Percentiles rank a stretch among this genome's conserved stretches.
Evolutionary conservation across 495 filamentous ascomycete genomes (phyloP).

Genomic region (Xylaria longipes): DNA sequence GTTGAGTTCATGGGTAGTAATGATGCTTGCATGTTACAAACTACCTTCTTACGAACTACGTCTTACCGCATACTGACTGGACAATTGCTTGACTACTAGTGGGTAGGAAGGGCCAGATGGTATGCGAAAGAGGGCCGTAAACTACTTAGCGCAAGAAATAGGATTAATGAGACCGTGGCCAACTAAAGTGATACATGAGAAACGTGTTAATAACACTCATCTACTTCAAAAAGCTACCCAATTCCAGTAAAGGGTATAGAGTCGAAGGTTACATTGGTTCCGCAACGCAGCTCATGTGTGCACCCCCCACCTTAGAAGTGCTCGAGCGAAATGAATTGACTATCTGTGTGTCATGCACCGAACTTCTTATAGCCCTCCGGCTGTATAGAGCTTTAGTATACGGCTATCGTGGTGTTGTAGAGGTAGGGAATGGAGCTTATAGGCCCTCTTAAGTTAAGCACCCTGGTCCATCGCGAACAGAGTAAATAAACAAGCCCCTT

Average conservation of each 20-base stretch:
- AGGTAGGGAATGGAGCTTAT: slow-evolving; percentile 1
- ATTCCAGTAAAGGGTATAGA: not conserved
- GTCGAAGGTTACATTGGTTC: not conserved
- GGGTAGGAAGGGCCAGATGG: not conserved
- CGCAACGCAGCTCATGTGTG: slow-evolving; percentile 9
- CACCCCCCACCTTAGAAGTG: not conserved
- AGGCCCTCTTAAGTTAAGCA: not conserved
- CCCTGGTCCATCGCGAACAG: not conserved
- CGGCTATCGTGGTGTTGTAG: slow-evolving; percentile 8
- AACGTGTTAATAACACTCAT: not conserved
- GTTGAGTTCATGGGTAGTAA: not conserved
- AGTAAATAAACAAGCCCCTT: not conserved
- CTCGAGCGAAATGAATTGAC: not conserved
- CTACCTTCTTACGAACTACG: not conserved
- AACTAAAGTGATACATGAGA: not conserved
- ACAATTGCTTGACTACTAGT: not conserved
- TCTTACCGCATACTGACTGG: not conserved
- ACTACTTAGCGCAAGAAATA: not conserved
- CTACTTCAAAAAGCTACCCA: slow-evolving; percentile 3
- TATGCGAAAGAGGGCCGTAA: not conserved
- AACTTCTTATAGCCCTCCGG: not conserved
- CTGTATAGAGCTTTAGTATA: slow-evolving; percentile 8
- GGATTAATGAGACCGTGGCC: not conserved
- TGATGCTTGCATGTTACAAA: not conserved
- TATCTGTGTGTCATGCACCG: slow-evolving; percentile 1